Evolutionary conservation across 768 basidiomycete species (phyloP).

Genomic region (Trametes punicea): DNA sequence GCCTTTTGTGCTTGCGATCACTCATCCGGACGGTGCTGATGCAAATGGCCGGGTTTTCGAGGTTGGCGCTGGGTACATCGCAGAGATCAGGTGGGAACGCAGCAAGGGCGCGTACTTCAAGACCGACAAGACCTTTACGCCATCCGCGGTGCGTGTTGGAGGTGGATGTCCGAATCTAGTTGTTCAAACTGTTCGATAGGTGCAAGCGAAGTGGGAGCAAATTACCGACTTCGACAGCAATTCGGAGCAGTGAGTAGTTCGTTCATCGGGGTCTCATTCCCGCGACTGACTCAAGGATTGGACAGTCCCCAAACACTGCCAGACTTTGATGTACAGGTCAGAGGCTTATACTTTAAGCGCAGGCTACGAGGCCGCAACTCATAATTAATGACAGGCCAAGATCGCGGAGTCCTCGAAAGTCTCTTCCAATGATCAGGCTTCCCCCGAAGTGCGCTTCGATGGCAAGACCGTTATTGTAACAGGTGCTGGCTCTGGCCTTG

Average conservation of each 20-base stretch:
- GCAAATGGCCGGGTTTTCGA: slow-evolving; percentile 85
- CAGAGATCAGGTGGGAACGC: slow-evolving; percentile 92
- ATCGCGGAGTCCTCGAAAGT: slow-evolving; percentile 52
- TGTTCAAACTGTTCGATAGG: slow-evolving; percentile 37
- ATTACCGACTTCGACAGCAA: slow-evolving; percentile 71
- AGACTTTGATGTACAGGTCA: slow-evolving; percentile 60
- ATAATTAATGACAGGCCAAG: slow-evolving; percentile 8
- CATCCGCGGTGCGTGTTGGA: slow-evolving; percentile 71
- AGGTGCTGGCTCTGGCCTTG: slow-evolving; percentile 92
- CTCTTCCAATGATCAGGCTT: slow-evolving; percentile 68
- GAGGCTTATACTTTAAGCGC: too few relatives aligned
- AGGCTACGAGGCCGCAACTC: background rate
- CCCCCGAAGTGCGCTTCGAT: slow-evolving; percentile 73
- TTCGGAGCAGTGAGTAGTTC: slow-evolving; percentile 56
- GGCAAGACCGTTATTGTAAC: slow-evolving; percentile 92
- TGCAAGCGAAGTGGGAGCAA: slow-evolving; percentile 81
- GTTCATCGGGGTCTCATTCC: background rate
- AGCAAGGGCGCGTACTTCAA: slow-evolving; percentile 86
- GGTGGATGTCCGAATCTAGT: background rate
- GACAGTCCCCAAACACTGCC: slow-evolving; percentile 59
- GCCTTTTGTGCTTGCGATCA: slow-evolving; percentile 85
- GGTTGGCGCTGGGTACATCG: slow-evolving; percentile 88
- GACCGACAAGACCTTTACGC: slow-evolving; percentile 87
- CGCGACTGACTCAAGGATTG: background rate
- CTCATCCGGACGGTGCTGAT: slow-evolving; percentile 79